Evolutionary conservation across 768 basidiomycete genomes (phyloP), one percentile per base, ranked within the genome.

Genomic region (Boletus vermiculosoides): DNA sequence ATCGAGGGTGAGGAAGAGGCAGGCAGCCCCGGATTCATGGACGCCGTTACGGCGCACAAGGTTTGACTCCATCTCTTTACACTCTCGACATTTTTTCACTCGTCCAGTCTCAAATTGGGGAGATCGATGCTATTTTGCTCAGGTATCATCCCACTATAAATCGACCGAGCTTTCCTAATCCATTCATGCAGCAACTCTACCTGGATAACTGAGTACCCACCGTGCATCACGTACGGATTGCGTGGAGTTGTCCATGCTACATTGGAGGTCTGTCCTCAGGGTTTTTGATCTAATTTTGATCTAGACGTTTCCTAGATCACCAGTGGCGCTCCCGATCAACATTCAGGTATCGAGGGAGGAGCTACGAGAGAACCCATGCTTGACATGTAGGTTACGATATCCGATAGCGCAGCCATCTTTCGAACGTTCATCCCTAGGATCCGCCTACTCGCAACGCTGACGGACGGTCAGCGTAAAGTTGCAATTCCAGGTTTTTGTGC

Each of bases 1-100:
- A 85, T 98, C 16, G 97, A 99, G 73, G 97, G 97, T 0, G 96
- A 98, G 69, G 97, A 97, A 69, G 97, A 99, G 70, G 85, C 84
- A n/a, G 96, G 96, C 1, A 96, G 94, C 67, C 71, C 78, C 5
- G 94, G 95, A 0, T 95, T 99, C 66, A 80, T 76, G 39, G 83
- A 90, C n/a, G 82, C 88, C 2, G 88, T 98, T 11, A 65, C 75
- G 54, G 80, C 77, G 54, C 78, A 94, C 71, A 94, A 92, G 83
- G 92, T 88, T 57, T 45, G 69, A 42, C 33, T 45, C 5, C 16
- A 13, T 52, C 45, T 34, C 33, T 42, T 39, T 44, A 47, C 10
- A 18, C 13, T 54, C 33, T 34, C 30, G 37, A 47, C 41, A 44
- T 52, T 15, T 50, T 45, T 52, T 50, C 40, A 58, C 57, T 28